Evolutionary conservation across 495 filamentous ascomycete species (phyloP).

Genomic region (Letharia columbiana): DNA sequence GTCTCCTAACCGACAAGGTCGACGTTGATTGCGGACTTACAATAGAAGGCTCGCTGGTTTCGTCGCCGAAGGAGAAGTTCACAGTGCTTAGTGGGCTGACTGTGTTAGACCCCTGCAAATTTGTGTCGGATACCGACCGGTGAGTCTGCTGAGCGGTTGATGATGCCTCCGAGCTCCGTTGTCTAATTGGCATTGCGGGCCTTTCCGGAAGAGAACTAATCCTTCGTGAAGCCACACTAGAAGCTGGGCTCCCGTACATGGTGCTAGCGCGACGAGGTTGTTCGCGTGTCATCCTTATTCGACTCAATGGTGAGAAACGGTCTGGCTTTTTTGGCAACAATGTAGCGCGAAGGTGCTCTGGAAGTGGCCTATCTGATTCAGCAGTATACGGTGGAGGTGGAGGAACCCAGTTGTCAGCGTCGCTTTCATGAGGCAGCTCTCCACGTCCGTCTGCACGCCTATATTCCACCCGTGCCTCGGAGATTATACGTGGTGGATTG

Average conservation of each 20-base stretch:
- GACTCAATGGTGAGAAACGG: constrained; percentile 8
- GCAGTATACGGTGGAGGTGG: constrained; percentile 82
- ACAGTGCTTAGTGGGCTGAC: constrained; percentile 21
- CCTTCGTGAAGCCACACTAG: constrained; percentile 14
- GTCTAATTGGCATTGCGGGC: constrained; percentile 8
- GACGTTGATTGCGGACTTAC: constrained; percentile 9
- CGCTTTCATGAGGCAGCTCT: constrained; percentile 75
- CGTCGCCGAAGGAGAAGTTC: constrained; percentile 14
- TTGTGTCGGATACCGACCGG: constrained; percentile 10
- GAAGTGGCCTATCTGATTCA: constrained; percentile 53
- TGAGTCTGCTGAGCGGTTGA: constrained; percentile 7
- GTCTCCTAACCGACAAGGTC: constrained; percentile 18
- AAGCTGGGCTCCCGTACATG: constrained; percentile 18
- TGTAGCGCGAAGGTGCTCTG: constrained; percentile 40
- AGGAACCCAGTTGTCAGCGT: constrained; percentile 88
- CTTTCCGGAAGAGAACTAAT: constrained; percentile 21
- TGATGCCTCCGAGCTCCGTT: constrained; percentile 16
- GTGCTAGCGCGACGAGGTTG: constrained; percentile 24
- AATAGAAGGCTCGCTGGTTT: constrained; percentile 12
- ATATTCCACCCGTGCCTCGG: constrained; percentile 23
- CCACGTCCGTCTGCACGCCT: constrained; percentile 53
- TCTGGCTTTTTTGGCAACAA: constrained; percentile 20
- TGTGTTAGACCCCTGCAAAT: constrained; percentile 3
- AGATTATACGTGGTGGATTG: constrained; percentile 39
- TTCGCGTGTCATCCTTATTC: constrained; percentile 10